Evolutionary conservation across 139 green algal genomes (phyloP).

Genomic region (Haematococcus lacustris): DNA sequence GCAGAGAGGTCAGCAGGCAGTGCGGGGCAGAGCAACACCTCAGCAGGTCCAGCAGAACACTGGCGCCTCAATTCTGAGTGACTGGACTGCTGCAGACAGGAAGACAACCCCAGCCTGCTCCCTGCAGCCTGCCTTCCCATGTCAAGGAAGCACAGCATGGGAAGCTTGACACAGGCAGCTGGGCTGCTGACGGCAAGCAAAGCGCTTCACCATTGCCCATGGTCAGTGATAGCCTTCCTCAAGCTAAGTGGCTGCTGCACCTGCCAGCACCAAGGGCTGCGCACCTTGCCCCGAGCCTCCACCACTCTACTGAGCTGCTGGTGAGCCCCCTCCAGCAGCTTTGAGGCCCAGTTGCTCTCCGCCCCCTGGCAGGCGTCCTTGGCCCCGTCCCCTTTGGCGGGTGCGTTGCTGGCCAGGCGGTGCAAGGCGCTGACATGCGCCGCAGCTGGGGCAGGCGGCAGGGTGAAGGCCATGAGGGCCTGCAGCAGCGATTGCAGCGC

Average conservation of each 20-base stretch:
- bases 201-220: background rate
- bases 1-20: background rate
- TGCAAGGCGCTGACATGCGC: background rate
- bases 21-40: background rate
- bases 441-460: background rate
- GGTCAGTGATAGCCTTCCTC: background rate
- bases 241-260: background rate
- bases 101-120: background rate
- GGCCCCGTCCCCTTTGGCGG: background rate
- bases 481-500: background rate
- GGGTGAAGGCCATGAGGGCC: background rate
- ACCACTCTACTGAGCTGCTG: constrained; percentile 14
- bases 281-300: constrained; percentile 8
- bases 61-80: background rate
- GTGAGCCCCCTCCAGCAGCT: constrained; percentile 20
- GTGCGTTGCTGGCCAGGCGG: background rate
- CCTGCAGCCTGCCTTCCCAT: background rate
- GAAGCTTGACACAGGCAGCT: background rate
- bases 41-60: background rate
- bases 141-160: too few species aligned
- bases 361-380: background rate
- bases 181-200: background rate
- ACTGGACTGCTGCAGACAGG: background rate
- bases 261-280: background rate
- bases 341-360: constrained; percentile 9